Base-by-base conservation (phyloP, 345 rosid genomes). In the Corchorus capsularis region DNA sequence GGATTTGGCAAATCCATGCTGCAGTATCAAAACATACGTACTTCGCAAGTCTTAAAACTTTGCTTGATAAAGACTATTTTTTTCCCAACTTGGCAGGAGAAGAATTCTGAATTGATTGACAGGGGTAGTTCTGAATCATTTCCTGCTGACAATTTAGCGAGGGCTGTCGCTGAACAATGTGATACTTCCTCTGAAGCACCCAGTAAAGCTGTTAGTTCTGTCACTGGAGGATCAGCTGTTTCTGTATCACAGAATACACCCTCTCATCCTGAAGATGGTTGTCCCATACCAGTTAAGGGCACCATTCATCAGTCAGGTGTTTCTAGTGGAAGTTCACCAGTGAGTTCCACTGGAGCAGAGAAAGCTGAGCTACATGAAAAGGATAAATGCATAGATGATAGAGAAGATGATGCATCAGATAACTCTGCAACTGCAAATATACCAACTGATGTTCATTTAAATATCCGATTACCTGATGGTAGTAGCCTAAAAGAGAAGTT, bases 401-500 rank as follows among this genome's bases (percentile, higher is more conserved):
- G 63, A 72, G 77, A 81, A 79, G 64, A 11, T 71, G 71, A 69
- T 22, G 32, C 55, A 49, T 68, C 55, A n/a, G 79, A 64, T 46
- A 69, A 55, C 45, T 32, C 19, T 71, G 71, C 72, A 15, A 67
- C 54, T 61, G 75, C 63, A 45, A 84, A 59, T 69, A 80, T 60
- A 45, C 80, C 84, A 55, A 84, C 80, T 82, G 94, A 91, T 76
- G 92, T 88, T 78, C 84, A 86, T 82, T 78, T 94, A 77, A 91
- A 86, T 87, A 91, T 94, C 71, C 86, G 94, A 52, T 79, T 94
- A 79, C 97, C 90, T 63, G 78, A 85, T 79, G 90, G 97, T 72
- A 74, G 57, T 79, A 87, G 84, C 83, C 87, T 94, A 72, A 93
- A 82, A 73, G 93, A 91, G 75, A 94, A 86, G 83, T 94, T 94